Evolutionary conservation across 768 basidiomycete genomes (phyloP).

Genomic region (Suillus subaureus): DNA sequence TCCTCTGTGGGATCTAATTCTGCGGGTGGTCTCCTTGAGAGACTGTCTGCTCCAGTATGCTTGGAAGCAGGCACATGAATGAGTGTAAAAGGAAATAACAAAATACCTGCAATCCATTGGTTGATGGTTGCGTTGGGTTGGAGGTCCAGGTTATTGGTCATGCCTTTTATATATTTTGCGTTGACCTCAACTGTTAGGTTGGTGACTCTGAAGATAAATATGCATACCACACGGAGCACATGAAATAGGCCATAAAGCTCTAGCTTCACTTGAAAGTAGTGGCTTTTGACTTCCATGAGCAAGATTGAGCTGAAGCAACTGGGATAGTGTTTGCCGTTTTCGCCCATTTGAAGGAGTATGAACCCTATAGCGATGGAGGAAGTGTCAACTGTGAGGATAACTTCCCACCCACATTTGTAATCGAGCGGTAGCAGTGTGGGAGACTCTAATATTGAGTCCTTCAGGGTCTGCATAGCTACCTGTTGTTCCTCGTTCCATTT

Average conservation of each 20-base stretch:
- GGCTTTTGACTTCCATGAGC: slow-evolving; percentile 27
- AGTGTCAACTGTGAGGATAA: slow-evolving; percentile 27
- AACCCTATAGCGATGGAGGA: slow-evolving; percentile 38
- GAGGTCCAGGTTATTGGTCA: too few species aligned
- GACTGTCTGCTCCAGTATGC: neutral
- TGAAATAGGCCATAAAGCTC: slow-evolving; percentile 27
- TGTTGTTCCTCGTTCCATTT: too few species aligned
- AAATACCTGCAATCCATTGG: too few species aligned
- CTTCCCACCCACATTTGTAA: slow-evolving; percentile 13
- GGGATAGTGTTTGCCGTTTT: slow-evolving; percentile 22
- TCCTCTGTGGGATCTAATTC: too few species aligned
- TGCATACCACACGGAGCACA: slow-evolving; percentile 16
- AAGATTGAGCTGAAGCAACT: slow-evolving; percentile 41
- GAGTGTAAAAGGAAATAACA: too few species aligned
- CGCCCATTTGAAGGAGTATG: slow-evolving; percentile 29
- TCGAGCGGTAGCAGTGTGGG: slow-evolving; percentile 11
- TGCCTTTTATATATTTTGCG: too few species aligned
- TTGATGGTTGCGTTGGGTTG: too few species aligned
- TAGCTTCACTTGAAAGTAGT: slow-evolving; percentile 27
- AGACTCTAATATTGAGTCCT: slow-evolving; percentile 19
- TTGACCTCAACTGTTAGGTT: slow-evolving; percentile 32
- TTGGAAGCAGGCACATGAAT: too few species aligned
- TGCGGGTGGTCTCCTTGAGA: too few species aligned
- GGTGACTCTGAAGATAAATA: slow-evolving; percentile 31
- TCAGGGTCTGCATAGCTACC: slow-evolving; percentile 19